Conservation (phyloP, 2,329 filamentous ascomycete genomes). For the Cercospora nicotianae region DNA sequence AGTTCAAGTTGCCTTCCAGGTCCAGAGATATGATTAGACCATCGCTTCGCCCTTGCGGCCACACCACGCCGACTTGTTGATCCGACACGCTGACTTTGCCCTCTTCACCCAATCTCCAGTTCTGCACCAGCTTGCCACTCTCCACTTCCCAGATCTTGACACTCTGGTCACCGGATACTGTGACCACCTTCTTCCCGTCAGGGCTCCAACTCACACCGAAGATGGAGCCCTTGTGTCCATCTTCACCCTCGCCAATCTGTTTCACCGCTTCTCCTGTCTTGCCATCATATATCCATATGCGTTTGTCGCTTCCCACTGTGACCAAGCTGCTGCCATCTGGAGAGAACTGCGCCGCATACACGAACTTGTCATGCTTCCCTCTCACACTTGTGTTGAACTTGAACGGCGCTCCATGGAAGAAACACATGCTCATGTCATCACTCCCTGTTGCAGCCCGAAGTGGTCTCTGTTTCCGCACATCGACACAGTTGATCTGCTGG, state of each 20-base stretch:
- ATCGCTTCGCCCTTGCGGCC: slow-evolving; percentile 78
- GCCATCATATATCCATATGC: slow-evolving; percentile 93
- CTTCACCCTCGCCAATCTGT: slow-evolving; percentile 69
- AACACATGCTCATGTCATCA: slow-evolving; percentile 86
- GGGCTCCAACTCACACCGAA: slow-evolving; percentile 88
- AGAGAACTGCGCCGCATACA: slow-evolving; percentile 84
- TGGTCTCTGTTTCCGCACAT: slow-evolving; percentile 86
- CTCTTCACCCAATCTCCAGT: slow-evolving; percentile 80
- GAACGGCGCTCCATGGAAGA: slow-evolving; percentile 91
- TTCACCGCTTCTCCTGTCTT: slow-evolving; percentile 84
- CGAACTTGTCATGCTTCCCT: slow-evolving; percentile 81
- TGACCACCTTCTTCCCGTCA: slow-evolving; percentile 83
- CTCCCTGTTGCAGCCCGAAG: slow-evolving; percentile 86
- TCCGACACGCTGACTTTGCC: slow-evolving; percentile 69
- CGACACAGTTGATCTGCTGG: slow-evolving; percentile 85
- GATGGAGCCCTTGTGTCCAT: slow-evolving; percentile 83
- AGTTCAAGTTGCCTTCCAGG: slow-evolving; percentile 85
- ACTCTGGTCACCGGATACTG: slow-evolving; percentile 89
- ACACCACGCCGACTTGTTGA: slow-evolving; percentile 93
- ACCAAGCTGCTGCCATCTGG: slow-evolving; percentile 81
- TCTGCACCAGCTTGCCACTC: slow-evolving; percentile 71
- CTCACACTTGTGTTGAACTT: slow-evolving; percentile 86
- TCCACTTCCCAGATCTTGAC: slow-evolving; percentile 93
- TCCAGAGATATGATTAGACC: slow-evolving; percentile 88
- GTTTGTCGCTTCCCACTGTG: slow-evolving; percentile 87